A percentile compares a stretch with the other conserved stretches of the same genome.
phyloP scores from a whole-genome alignment of 2,329 filamentous ascomycete genomes.

The Colletotrichum ledebouriae region DNA sequence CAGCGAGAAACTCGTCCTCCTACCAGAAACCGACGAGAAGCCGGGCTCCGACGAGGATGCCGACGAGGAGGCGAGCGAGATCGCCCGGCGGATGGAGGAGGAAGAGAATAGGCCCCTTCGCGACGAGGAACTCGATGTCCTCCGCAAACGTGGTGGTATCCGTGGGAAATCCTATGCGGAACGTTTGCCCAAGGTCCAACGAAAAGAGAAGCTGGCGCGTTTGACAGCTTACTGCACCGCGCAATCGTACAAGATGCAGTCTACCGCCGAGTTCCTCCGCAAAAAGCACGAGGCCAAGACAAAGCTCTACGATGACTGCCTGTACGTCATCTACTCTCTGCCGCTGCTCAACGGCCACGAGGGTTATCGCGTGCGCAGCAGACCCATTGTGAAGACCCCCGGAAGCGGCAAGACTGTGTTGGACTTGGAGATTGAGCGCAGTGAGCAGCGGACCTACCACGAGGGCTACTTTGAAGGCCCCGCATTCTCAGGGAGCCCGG shows the following conservation, averaged over 20 bases:
- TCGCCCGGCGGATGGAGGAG: constrained; percentile 58
- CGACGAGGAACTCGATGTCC: constrained; percentile 76
- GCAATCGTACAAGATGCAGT: constrained; percentile 90
- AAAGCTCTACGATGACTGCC: constrained; percentile 97
- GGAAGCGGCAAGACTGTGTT: constrained; percentile 90
- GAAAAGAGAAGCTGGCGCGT: constrained; percentile 88
- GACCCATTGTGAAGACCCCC: constrained; percentile 91
- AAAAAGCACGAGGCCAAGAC: constrained; percentile 91
- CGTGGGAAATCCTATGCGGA: constrained; percentile 93
- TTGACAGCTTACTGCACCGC: constrained; percentile 97
- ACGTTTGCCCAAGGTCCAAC: constrained; percentile 86
- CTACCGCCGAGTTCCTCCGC: constrained; percentile 89
- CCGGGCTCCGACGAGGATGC: constrained; percentile 67
- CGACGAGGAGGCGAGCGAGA: constrained; percentile 56
- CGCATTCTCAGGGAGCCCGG: constrained; percentile 60
- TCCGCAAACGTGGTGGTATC: constrained; percentile 72
- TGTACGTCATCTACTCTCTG: constrained; percentile 95
- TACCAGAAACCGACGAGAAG: constrained; percentile 82
- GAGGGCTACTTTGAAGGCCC: constrained; percentile 91
- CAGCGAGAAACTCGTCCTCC: constrained; percentile 94
- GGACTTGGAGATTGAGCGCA: constrained; percentile 96
- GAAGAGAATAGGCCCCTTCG: constrained; percentile 75
- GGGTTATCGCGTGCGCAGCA: constrained; percentile 89
- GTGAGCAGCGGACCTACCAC: constrained; percentile 88
- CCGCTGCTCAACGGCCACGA: constrained; percentile 88